A percentile compares a stretch with the other conserved stretches of the same genome.
Conservation (phyloP, 2,329 filamentous ascomycete species). For the Aspergillus quadricinctus region DNA sequence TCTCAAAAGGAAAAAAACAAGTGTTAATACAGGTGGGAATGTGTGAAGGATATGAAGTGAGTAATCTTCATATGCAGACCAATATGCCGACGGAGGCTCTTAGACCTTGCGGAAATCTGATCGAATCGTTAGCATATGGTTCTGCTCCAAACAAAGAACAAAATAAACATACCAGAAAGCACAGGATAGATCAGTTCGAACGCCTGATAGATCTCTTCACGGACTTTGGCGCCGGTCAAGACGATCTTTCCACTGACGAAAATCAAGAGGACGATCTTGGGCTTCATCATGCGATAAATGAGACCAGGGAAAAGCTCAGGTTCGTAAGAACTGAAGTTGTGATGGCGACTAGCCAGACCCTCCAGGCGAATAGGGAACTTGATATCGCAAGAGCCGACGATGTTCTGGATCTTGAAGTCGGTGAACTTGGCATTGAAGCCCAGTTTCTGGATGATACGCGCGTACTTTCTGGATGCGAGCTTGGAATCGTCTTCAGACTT, state of each 20-base stretch:
- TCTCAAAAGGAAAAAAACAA: slow-evolving; percentile 14
- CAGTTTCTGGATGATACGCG: slow-evolving; percentile 98
- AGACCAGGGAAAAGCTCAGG: slow-evolving; percentile 97
- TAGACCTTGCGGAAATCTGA: slow-evolving; percentile 61
- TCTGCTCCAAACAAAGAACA: not conserved
- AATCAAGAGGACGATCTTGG: slow-evolving; percentile 96
- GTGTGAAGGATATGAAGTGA: slow-evolving; percentile 10
- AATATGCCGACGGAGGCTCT: slow-evolving; percentile 16
- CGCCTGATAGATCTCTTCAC: slow-evolving; percentile 95
- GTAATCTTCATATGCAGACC: slow-evolving; percentile 15
- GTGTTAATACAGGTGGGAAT: slow-evolving; percentile 28
- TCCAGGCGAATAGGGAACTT: slow-evolving; percentile 98
- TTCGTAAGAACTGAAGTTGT: slow-evolving; percentile 99
- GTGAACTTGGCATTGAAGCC: slow-evolving; percentile 99
- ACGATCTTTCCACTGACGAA: slow-evolving; percentile 99
- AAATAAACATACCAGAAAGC: slow-evolving; percentile 64
- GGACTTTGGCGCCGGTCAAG: slow-evolving; percentile 92
- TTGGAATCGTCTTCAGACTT: slow-evolving; percentile 98
- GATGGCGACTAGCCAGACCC: slow-evolving; percentile 91
- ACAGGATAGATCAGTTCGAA: slow-evolving; percentile 98
- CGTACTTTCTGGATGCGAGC: slow-evolving; percentile 94
- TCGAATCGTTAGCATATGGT: slow-evolving; percentile 21
- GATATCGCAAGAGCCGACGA: slow-evolving; percentile 97
- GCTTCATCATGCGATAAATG: slow-evolving; percentile 99
- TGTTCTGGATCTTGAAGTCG: slow-evolving; percentile 99